Percentiles rank a stretch among this genome's conserved stretches.
phyloP scores from a whole-genome alignment of 2,329 filamentous ascomycete species.

The Colletotrichum endophyticum region DNA sequence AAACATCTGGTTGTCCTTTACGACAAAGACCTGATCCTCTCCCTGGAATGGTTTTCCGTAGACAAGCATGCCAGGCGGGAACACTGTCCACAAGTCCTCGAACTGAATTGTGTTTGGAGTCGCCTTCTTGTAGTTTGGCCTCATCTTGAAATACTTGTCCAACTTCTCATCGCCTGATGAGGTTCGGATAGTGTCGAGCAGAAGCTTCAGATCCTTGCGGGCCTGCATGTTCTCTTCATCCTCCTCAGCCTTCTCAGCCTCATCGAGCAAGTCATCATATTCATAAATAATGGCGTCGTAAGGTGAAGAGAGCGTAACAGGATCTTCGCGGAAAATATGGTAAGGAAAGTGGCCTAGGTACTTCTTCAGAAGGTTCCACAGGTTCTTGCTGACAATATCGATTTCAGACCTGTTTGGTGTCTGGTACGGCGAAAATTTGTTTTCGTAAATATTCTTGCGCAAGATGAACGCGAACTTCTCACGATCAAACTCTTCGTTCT shows the following conservation, averaged over 20 bases:
- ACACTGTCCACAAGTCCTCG: conserved; percentile 12
- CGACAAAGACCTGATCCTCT: conserved; percentile 10
- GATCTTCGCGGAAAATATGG: neutral
- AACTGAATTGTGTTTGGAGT: neutral
- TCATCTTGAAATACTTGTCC: conserved; percentile 10
- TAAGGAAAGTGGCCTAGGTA: neutral
- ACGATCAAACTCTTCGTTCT: neutral
- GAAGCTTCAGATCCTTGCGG: neutral
- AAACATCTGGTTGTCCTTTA: neutral
- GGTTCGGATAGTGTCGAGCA: neutral
- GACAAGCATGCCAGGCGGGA: conserved; percentile 3
- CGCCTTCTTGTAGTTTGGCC: neutral
- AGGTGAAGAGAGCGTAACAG: neutral
- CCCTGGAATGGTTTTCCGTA: conserved; percentile 8
- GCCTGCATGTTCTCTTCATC: neutral
- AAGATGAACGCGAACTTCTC: neutral
- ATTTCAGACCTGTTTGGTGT: neutral
- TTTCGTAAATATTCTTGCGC: neutral
- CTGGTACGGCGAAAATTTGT: neutral
- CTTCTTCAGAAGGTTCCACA: neutral
- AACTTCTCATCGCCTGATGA: conserved; percentile 5
- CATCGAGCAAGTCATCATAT: neutral
- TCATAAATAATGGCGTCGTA: neutral
- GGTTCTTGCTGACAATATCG: neutral
- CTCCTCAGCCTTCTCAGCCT: neutral